Conservation (phyloP, 73 alveolate genomes). For the Paramecium sonneborni region DNA sequence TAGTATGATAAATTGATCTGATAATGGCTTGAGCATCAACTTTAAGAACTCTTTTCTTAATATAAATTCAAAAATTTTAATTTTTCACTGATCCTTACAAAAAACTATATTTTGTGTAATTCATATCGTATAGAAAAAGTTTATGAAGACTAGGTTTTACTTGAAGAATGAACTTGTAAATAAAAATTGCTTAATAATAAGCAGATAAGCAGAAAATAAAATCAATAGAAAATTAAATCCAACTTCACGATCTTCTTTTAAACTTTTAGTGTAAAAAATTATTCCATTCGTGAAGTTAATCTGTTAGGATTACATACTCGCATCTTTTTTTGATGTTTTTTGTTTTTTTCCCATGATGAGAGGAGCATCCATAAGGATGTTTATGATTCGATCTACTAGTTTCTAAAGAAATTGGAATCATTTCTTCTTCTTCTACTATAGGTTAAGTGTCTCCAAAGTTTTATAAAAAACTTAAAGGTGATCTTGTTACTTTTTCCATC, state of each 20-base stretch:
- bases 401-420: neutral
- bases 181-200: no score
- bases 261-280: neutral
- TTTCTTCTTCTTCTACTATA: neutral
- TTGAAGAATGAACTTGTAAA: no score
- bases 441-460: neutral
- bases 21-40: no score
- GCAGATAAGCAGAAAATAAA: neutral
- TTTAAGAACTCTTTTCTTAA: no score
- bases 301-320: neutral
- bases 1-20: no score
- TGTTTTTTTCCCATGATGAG: neutral
- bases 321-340: neutral
- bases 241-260: neutral
- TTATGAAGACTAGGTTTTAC: no score
- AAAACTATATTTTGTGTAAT: no score
- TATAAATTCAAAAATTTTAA: no score
- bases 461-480: neutral
- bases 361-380: neutral
- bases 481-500: neutral
- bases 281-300: neutral
- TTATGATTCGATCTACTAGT: neutral
- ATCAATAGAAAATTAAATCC: neutral
- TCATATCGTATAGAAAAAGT: no score
- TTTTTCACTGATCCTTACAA: no score